Base-by-base conservation (phyloP, 352 stramenopile species). In the Phytophthora hibernalis region DNA sequence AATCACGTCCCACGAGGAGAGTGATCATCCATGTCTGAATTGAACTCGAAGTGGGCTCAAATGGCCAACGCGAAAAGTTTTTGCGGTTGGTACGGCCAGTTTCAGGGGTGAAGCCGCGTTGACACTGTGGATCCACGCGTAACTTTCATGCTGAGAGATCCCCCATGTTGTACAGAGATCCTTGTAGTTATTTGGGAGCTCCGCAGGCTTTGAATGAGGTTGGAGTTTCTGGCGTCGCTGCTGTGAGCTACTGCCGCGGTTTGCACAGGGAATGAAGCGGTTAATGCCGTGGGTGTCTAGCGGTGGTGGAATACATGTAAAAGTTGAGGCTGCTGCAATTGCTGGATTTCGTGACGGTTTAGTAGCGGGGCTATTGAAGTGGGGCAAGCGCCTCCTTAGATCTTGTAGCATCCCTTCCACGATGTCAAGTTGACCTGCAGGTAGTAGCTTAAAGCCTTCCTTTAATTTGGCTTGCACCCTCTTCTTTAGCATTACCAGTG, bases 401-500 rank as follows among this genome's bases (percentile, higher is more conserved):
- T 57, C 21, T 47, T 54, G 30, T 4, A 72, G 26, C 33, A 70
- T 53, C 21, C 53, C 30, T 49, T 78, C 57, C 0, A 80, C 30
- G 13, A 38, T 31, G 3, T 66, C 48, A 10, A 78, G 53, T 21
- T 76, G 65, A 18, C 33, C 42, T 0, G 20, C 3, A 22, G 61
- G 69, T 5, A 62, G 58, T 10, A 76, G 28, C 33, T 70, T 54
- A 31, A 73, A 80, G 0, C 72, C 72, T 24, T 57, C 33, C 9
- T 68, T 26, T 45, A 61, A 37, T 26, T 54, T 72, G 3, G 35
- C 24, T 6, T 37, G 11, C 18, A 78, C 55, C 7, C 64, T 54
- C 35, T 80, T 80, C 51, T 76, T 80, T n/a, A 80, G 47, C 54
- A 75, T 61, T 4, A 74, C 45, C 10, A 83, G 38, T 3, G 75